Conservation (phyloP, 768 basidiomycete species). For the Cystobasidiopsis lactophilus region DNA sequence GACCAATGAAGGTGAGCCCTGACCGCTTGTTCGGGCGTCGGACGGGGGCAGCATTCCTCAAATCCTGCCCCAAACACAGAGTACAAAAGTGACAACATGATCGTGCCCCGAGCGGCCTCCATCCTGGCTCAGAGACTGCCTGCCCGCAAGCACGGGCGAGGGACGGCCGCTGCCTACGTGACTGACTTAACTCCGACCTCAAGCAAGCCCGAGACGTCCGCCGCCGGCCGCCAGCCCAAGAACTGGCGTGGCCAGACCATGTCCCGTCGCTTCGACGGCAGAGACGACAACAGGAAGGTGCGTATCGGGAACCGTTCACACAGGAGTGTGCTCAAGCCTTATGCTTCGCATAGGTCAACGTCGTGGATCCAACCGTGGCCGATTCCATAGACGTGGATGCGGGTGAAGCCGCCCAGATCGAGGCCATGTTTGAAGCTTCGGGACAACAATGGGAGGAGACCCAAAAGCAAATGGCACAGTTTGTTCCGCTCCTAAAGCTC, state of each 20-base stretch:
- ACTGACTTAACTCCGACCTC: slow-evolving; percentile 18
- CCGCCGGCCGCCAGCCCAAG: slow-evolving; percentile 17
- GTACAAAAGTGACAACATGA: slow-evolving; percentile 69
- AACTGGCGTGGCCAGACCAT: slow-evolving; percentile 6
- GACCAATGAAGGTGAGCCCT: slow-evolving; percentile 57
- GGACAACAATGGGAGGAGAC: slow-evolving; percentile 93
- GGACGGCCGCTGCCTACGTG: slow-evolving; percentile 28
- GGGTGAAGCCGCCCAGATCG: slow-evolving; percentile 86
- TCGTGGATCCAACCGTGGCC: not conserved
- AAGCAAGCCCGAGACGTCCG: not conserved
- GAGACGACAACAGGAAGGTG: slow-evolving; percentile 1
- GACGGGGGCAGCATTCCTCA: not conserved
- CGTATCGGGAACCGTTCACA: not conserved
- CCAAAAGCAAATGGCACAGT: slow-evolving; percentile 99
- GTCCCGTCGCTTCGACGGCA: slow-evolving; percentile 8
- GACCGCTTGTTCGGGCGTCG: not conserved
- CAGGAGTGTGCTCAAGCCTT: no score
- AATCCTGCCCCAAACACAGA: no score
- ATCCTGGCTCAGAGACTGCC: slow-evolving; percentile 82
- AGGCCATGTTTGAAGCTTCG: slow-evolving; percentile 93
- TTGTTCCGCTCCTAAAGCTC: slow-evolving; percentile 33
- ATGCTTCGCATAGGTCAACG: not conserved
- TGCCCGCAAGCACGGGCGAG: slow-evolving; percentile 29
- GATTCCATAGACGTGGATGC: slow-evolving; percentile 25
- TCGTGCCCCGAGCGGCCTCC: slow-evolving; percentile 85